phyloP scores from a whole-genome alignment of 495 filamentous ascomycete genomes.

The Penicillium mononematosum region DNA sequence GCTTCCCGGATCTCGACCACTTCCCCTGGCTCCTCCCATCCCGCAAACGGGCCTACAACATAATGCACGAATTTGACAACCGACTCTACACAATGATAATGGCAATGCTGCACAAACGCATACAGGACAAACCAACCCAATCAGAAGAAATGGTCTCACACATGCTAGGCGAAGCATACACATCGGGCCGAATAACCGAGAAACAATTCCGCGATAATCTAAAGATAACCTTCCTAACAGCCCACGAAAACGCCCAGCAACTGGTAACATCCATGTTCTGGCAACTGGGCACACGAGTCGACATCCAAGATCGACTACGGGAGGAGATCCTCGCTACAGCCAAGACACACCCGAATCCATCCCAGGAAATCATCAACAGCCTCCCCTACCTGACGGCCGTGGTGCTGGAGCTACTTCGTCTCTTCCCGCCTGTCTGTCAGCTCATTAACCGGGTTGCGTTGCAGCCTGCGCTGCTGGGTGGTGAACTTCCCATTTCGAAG shows the following conservation, averaged over 20 bases:
- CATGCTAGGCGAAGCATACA: constrained; percentile 25
- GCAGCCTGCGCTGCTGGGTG: constrained; percentile 20
- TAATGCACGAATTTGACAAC: constrained; percentile 34
- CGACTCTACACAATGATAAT: constrained; percentile 16
- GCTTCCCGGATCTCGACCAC: constrained; percentile 38
- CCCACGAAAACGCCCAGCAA: constrained; percentile 37
- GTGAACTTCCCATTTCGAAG: constrained; percentile 27
- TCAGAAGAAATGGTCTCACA: constrained; percentile 23
- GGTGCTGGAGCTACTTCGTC: constrained; percentile 40
- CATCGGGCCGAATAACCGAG: constrained; percentile 24
- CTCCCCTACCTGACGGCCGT: constrained; percentile 38
- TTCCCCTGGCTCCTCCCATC: constrained; percentile 27
- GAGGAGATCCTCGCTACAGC: constrained; percentile 22
- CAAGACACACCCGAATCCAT: neutral
- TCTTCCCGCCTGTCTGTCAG: constrained; percentile 42
- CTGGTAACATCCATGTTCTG: constrained; percentile 35
- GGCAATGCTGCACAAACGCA: constrained; percentile 20
- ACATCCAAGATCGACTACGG: constrained; percentile 31
- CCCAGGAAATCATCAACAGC: constrained; percentile 25
- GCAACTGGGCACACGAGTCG: constrained; percentile 26
- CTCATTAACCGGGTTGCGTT: constrained; percentile 34
- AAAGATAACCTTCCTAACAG: constrained; percentile 35
- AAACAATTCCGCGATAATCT: constrained; percentile 38
- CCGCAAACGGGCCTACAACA: constrained; percentile 25
- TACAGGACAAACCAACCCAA: neutral